Evolutionary conservation across 2,329 filamentous ascomycete genomes (phyloP).

Genomic region (Scolecobasidium constrictum): DNA sequence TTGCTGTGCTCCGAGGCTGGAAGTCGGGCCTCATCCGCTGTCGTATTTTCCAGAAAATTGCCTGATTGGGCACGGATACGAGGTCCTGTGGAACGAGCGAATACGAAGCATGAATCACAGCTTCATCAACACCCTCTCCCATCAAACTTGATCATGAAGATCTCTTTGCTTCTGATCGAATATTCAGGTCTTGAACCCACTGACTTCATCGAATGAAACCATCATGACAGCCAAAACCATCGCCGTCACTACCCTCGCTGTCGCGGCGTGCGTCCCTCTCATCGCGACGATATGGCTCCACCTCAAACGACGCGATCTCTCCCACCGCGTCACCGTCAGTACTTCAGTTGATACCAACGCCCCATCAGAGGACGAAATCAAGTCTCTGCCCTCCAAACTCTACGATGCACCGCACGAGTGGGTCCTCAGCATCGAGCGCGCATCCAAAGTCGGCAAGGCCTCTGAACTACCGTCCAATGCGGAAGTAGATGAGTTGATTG

Average conservation of each 20-base stretch:
- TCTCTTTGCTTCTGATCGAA: too few relatives aligned
- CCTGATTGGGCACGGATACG: too few relatives aligned
- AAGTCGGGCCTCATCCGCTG: too few relatives aligned
- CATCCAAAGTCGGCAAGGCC: not conserved
- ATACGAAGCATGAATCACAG: too few relatives aligned
- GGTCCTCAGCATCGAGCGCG: not conserved
- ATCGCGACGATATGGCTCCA: not conserved
- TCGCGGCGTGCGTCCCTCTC: not conserved
- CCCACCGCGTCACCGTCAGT: not conserved
- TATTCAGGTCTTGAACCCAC: too few relatives aligned
- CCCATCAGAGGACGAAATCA: not conserved
- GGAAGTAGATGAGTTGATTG: not conserved
- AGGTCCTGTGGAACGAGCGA: too few relatives aligned
- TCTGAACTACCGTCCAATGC: too few relatives aligned
- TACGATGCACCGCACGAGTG: not conserved
- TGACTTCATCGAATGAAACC: too few relatives aligned
- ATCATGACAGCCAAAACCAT: not conserved
- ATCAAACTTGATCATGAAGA: too few relatives aligned
- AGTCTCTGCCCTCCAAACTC: not conserved
- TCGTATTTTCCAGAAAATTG: too few relatives aligned
- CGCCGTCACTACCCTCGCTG: not conserved
- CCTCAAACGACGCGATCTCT: not conserved
- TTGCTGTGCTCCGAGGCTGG: too few relatives aligned
- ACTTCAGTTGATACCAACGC: not conserved
- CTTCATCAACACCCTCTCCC: too few relatives aligned